These are phyloP conservation scores for Escallonia herrerae DNA, from an alignment of 129 eudicot species.

Conservation along the genomic window DNA sequence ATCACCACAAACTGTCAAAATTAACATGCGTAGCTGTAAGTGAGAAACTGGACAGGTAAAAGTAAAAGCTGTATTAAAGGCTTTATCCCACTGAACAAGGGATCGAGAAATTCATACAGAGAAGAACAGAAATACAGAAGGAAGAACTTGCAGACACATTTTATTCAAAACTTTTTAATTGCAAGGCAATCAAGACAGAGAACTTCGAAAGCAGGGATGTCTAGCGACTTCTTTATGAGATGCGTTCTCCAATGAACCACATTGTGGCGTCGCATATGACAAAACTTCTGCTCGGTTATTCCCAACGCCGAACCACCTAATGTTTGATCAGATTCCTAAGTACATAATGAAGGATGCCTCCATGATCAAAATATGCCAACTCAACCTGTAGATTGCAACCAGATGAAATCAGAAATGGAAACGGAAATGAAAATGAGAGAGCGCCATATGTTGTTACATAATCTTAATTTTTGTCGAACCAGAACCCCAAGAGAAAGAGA, in stretches of 20 bases:
- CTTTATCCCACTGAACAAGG: too few species aligned
- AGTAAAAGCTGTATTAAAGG: too few species aligned
- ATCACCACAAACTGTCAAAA: too few species aligned
- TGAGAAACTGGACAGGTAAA: not conserved
- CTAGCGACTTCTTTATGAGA: not conserved
- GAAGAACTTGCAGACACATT: too few species aligned
- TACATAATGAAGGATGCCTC: slow-evolving; percentile 94
- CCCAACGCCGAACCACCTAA: slow-evolving; percentile 14
- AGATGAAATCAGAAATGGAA: too few species aligned
- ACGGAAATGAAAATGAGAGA: not conserved
- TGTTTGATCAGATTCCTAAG: slow-evolving; percentile 60
- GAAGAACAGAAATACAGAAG: too few species aligned
- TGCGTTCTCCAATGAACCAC: not conserved
- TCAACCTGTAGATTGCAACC: slow-evolving; percentile 65
- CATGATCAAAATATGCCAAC: slow-evolving; percentile 86
- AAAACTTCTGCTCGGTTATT: too few species aligned
- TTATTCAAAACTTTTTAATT: not conserved
- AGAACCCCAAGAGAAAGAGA: too few species aligned
- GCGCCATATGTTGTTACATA: not conserved
- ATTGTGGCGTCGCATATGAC: not conserved
- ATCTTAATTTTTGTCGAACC: too few species aligned
- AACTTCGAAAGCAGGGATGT: not conserved
- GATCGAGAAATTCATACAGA: too few species aligned
- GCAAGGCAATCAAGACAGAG: not conserved
- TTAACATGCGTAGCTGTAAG: too few species aligned